Base-by-base conservation (phyloP, 2,329 filamentous ascomycete genomes). In the Paraconiothyrium brasiliense region DNA sequence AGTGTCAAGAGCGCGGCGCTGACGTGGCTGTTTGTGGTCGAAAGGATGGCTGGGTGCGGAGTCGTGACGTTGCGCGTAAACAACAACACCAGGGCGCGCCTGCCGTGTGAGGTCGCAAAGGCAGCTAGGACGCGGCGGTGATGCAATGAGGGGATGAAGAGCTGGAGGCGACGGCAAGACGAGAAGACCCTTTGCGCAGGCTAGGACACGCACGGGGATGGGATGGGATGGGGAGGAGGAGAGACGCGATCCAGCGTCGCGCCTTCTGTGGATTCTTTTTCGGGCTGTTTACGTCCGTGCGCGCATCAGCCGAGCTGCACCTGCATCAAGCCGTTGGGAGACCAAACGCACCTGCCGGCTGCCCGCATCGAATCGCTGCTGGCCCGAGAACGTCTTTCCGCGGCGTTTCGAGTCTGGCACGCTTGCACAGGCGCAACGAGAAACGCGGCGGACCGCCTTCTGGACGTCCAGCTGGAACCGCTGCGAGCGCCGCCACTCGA, bases 1-100 rank as follows among this genome's bases (percentile, higher is more conserved):
- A 32, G 44, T 55, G 56, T 30, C 64, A 39, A 48, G 61, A 62
- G 60, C 62, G 59, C 62, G 61, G 61, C 60, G 67, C 58, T 55
- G 63, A 61, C 68, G 69, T 69, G 66, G 54, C 39, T 57, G 59
- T 57, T 35, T 57, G 59, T 57, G 62, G 61, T 57, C 63, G 68
- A 72, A 20, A 20, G 20, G 20, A 20, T 20, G 20, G 20, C 20
- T 20, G 20, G 20, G 66, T 68, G 68, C 64, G 65, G 62, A 60
- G 65, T 64, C 52, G 65, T 56, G 60, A 56, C 61, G 46, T 48
- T 67, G 65, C 66, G 61, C 60, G 67, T 68, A 68, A 68, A 68
- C 69, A 71, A 63, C 56, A 66, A 63, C 57, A 58, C 48, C 55
- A 43, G 59, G 67, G 63, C 58, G 63, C 62, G 65, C 61, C 65